Conservation (phyloP, 2,329 filamentous ascomycete genomes). For the Talaromyces sp. region DNA sequence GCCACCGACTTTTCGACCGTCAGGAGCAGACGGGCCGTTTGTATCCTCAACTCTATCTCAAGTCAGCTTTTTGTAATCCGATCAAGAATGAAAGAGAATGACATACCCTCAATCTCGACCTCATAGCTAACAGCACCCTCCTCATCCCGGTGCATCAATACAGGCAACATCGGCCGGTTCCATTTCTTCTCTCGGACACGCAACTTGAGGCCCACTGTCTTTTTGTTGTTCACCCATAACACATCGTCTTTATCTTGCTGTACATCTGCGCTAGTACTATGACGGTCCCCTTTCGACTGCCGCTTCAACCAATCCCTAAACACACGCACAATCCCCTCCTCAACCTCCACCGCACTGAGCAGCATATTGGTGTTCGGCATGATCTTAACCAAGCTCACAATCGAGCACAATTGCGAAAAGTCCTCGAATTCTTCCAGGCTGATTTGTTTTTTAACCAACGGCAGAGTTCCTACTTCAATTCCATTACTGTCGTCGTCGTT, state of each 20-base stretch:
- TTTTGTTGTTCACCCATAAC: slow-evolving; percentile 64
- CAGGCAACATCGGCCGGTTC: slow-evolving; percentile 43
- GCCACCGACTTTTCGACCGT: slow-evolving; percentile 62
- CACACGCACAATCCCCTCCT: slow-evolving; percentile 65
- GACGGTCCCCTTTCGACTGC: slow-evolving; percentile 26
- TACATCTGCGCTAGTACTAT: neutral
- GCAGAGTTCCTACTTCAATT: neutral
- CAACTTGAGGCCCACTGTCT: slow-evolving; percentile 66
- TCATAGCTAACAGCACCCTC: slow-evolving; percentile 66
- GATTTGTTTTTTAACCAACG: slow-evolving; percentile 55
- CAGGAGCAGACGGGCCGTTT: slow-evolving; percentile 60
- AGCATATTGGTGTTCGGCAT: slow-evolving; percentile 61
- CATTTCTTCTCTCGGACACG: slow-evolving; percentile 55
- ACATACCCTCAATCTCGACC: slow-evolving; percentile 67
- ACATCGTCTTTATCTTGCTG: slow-evolving; percentile 37
- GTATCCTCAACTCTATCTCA: slow-evolving; percentile 62
- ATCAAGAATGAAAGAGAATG: neutral
- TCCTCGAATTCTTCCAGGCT: slow-evolving; percentile 65
- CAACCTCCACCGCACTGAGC: slow-evolving; percentile 61
- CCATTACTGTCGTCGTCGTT: neutral
- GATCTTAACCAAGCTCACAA: slow-evolving; percentile 65
- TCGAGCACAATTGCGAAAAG: slow-evolving; percentile 70
- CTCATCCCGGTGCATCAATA: slow-evolving; percentile 58
- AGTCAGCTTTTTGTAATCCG: neutral
- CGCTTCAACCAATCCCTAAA: slow-evolving; percentile 68